Evolutionary conservation across 2,329 filamentous ascomycete species (phyloP).

Genomic region (Penicillium glabrum): DNA sequence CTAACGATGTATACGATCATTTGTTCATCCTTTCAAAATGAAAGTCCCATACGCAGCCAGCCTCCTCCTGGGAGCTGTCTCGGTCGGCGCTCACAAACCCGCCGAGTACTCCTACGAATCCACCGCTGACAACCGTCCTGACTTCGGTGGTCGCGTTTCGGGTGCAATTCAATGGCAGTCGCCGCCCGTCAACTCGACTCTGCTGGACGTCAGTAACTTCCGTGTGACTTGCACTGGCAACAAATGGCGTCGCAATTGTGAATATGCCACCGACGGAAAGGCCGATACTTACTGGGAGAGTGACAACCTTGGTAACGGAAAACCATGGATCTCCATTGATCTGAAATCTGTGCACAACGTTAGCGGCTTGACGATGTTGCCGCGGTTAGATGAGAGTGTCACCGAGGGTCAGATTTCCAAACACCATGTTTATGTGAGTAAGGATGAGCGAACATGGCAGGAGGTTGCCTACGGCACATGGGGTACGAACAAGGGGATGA

Average conservation of each 20-base stretch:
- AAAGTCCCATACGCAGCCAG: constrained; percentile 1
- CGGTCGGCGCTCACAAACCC: constrained; percentile 16
- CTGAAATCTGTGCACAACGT: constrained; percentile 13
- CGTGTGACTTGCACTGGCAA: background rate
- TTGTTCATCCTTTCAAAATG: constrained; percentile 3
- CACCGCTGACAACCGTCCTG: constrained; percentile 1
- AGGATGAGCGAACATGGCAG: constrained; percentile 9
- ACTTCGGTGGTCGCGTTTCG: background rate
- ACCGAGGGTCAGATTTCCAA: constrained; percentile 13
- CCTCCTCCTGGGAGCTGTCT: constrained; percentile 5
- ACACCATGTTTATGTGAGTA: constrained; percentile 12
- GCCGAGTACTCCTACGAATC: constrained; percentile 15
- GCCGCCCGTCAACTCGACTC: constrained; percentile 1
- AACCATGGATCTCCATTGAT: constrained; percentile 7
- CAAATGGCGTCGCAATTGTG: constrained; percentile 4
- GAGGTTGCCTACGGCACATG: constrained; percentile 23
- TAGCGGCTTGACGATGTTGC: constrained; percentile 17
- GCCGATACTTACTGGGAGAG: constrained; percentile 16
- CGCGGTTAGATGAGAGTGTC: constrained; percentile 6
- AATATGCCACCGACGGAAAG: constrained; percentile 14
- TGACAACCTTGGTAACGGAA: background rate
- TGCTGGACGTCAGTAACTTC: background rate
- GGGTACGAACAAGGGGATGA: constrained; percentile 18
- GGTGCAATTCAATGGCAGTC: constrained; percentile 6
- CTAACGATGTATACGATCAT: background rate